A percentile compares a stretch with the other conserved stretches of the same genome.
phyloP scores from a whole-genome alignment of 352 stramenopile species.

The Halophytophthora batemanensis region DNA sequence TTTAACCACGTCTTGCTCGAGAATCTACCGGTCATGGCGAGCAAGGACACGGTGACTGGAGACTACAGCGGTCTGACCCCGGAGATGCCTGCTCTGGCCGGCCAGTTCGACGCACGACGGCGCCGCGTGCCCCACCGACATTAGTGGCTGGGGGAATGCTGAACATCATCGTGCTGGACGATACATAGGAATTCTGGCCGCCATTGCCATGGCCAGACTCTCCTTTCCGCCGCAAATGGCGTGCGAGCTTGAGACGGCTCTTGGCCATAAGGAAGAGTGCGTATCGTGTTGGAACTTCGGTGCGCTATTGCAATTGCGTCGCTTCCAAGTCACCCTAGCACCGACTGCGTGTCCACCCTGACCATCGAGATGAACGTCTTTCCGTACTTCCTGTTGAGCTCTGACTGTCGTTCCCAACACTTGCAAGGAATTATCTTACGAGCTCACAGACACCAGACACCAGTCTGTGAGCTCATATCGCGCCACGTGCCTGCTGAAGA shows the following conservation, averaged over 20 bases:
- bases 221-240: background rate
- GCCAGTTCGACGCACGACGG: background rate
- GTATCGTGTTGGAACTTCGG: conserved; percentile 1
- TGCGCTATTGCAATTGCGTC: background rate
- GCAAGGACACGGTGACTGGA: background rate
- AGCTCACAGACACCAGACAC: background rate
- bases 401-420: background rate
- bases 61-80: conserved; percentile 1
- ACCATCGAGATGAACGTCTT: conserved; percentile 3
- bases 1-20: no score
- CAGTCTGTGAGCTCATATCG: background rate
- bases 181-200: background rate
- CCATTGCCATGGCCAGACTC: background rate
- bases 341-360: conserved; percentile 2
- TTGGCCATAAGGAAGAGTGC: background rate
- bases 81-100: background rate
- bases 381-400: conserved; percentile 3
- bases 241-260: background rate
- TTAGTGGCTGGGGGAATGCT: conserved; percentile 1
- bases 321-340: conserved; percentile 1
- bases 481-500: background rate
- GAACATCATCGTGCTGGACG: background rate
- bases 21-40: background rate
- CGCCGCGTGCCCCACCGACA: background rate
- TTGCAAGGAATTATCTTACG: background rate